phyloP scores from a whole-genome alignment of 2,329 filamentous ascomycete species.

The Cercospora sesami region DNA sequence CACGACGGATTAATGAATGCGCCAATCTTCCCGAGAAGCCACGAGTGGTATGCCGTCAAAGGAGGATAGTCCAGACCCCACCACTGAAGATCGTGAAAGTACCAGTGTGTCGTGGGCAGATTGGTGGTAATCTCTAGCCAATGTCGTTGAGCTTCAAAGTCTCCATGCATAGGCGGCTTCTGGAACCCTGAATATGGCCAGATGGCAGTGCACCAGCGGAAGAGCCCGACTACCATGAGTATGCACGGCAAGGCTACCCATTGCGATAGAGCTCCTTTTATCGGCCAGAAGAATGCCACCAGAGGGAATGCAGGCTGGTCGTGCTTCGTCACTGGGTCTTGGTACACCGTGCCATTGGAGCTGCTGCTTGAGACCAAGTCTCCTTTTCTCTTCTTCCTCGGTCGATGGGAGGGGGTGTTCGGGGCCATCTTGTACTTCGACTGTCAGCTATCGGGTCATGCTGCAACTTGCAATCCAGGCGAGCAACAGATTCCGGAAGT shows the following conservation, averaged over 20 bases:
- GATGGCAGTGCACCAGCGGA: conserved; percentile 86
- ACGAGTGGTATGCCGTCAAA: conserved; percentile 96
- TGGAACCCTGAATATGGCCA: conserved; percentile 93
- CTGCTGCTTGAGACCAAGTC: conserved; percentile 41
- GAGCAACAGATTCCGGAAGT: background rate
- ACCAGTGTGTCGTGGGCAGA: conserved; percentile 91
- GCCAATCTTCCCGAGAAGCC: conserved; percentile 86
- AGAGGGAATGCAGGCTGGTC: conserved; percentile 77
- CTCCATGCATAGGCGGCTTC: conserved; percentile 86
- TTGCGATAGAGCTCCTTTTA: conserved; percentile 73
- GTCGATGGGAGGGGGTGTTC: conserved; percentile 35
- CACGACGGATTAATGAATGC: conserved; percentile 74
- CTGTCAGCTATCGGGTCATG: conserved; percentile 18
- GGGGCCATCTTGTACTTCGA: conserved; percentile 26
- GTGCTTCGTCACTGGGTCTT: conserved; percentile 48
- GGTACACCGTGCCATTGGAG: conserved; percentile 46
- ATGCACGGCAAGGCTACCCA: conserved; percentile 89
- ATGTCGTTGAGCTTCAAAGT: conserved; percentile 96
- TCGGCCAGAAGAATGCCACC: conserved; percentile 91
- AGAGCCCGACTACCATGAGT: conserved; percentile 85
- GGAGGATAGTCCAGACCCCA: conserved; percentile 98
- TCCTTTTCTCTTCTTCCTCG: conserved; percentile 47
- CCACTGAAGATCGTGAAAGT: conserved; percentile 94
- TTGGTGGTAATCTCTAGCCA: conserved; percentile 98
- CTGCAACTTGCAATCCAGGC: background rate